Evolutionary conservation across 768 basidiomycete species (phyloP).

Genomic region (Hydnomerulius pinastri): DNA sequence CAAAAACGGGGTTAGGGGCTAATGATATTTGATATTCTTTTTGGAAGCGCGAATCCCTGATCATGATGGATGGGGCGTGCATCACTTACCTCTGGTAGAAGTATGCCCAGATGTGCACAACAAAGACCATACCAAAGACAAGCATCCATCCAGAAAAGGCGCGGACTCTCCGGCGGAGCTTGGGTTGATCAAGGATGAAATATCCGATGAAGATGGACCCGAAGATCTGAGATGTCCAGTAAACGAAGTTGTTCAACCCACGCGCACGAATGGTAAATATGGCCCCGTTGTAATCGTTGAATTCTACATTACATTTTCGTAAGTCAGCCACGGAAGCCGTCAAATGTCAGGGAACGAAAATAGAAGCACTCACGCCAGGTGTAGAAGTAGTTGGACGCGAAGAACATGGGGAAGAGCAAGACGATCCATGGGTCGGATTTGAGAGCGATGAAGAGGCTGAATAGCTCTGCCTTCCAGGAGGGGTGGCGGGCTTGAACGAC

Average conservation of each 20-base stretch:
- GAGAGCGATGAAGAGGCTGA: conserved; percentile 66
- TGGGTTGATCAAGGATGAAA: conserved; percentile 57
- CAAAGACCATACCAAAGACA: conserved; percentile 66
- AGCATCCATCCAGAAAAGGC: conserved; percentile 71
- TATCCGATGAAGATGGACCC: conserved; percentile 75
- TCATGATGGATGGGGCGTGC: background rate
- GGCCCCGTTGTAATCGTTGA: conserved; percentile 78
- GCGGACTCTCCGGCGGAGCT: conserved; percentile 60
- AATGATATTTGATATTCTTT: no score
- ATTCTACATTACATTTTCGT: conserved; percentile 48
- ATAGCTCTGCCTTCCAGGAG: conserved; percentile 75
- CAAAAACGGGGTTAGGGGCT: no score
- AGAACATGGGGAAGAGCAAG: conserved; percentile 83
- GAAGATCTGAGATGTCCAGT: conserved; percentile 78
- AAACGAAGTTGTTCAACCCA: conserved; percentile 76
- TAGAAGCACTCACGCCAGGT: conserved; percentile 64
- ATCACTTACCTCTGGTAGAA: conserved; percentile 70
- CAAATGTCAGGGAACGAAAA: background rate
- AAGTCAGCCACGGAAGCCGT: conserved; percentile 1
- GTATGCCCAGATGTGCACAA: conserved; percentile 77
- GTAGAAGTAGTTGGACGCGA: conserved; percentile 83
- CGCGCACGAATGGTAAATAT: conserved; percentile 80
- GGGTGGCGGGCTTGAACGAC: conserved; percentile 62
- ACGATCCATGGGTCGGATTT: conserved; percentile 72
- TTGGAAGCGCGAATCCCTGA: no score